Percentiles rank a stretch among this genome's conserved stretches.
Evolutionary conservation across 2,329 filamentous ascomycete genomes (phyloP).

Genomic region (Aspergillus sp.): DNA sequence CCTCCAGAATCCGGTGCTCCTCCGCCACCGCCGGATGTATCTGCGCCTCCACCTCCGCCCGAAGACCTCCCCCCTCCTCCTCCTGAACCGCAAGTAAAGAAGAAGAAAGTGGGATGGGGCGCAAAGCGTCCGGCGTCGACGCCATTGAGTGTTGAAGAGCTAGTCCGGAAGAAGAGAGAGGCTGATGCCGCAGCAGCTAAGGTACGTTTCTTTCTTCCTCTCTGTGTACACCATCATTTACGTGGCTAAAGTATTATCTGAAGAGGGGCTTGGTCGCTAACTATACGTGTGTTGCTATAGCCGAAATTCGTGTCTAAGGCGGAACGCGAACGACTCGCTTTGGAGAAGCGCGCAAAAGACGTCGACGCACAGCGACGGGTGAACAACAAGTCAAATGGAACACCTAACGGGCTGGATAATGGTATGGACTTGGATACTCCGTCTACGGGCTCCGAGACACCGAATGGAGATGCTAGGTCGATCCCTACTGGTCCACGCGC

Average conservation of each 20-base stretch:
- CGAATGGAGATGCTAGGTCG: slow-evolving; percentile 27
- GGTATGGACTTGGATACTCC: slow-evolving; percentile 19
- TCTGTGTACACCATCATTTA: background rate
- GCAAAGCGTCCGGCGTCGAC: slow-evolving; percentile 37
- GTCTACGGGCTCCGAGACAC: slow-evolving; percentile 16
- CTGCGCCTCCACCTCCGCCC: slow-evolving; percentile 42
- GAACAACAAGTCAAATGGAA: slow-evolving; percentile 44
- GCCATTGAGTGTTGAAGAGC: slow-evolving; percentile 80
- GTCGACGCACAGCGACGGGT: slow-evolving; percentile 60
- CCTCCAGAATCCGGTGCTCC: slow-evolving; percentile 39
- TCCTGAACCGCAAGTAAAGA: slow-evolving; percentile 48
- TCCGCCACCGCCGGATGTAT: slow-evolving; percentile 42
- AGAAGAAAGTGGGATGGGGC: slow-evolving; percentile 58
- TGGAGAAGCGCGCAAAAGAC: slow-evolving; percentile 75
- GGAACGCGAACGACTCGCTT: slow-evolving; percentile 74
- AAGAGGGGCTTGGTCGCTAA: slow-evolving; percentile 4
- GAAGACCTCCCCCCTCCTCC: slow-evolving; percentile 38
- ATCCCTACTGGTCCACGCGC: slow-evolving; percentile 72
- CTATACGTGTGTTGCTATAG: slow-evolving; percentile 33
- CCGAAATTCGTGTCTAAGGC: slow-evolving; percentile 85
- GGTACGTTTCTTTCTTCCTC: slow-evolving; percentile 41
- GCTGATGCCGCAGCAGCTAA: slow-evolving; percentile 81
- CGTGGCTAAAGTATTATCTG: background rate
- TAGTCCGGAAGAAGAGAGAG: slow-evolving; percentile 80
- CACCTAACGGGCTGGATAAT: slow-evolving; percentile 27